Evolutionary conservation across 1,284 basidiomycete species (phyloP).

Genomic region (Dichomitus squalens): DNA sequence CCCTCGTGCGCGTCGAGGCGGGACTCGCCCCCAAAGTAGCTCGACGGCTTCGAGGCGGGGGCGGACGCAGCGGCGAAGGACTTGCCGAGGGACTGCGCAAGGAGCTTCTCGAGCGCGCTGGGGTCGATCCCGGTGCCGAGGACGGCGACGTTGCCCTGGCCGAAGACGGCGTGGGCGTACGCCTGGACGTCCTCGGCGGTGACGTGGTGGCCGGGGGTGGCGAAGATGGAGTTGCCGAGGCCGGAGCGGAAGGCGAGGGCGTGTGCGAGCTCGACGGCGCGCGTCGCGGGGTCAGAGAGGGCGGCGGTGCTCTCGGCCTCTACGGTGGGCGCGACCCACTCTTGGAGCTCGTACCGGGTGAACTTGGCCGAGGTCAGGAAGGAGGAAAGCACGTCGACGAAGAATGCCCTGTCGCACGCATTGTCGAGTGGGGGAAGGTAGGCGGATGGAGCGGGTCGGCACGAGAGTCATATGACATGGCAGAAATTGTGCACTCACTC

Average conservation of each 20-base stretch:
- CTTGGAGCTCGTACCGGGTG: slow-evolving; percentile 83
- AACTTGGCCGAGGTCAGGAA: slow-evolving; percentile 84
- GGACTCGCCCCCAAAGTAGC: slow-evolving; percentile 88
- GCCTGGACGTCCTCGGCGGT: slow-evolving; percentile 71
- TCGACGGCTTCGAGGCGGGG: slow-evolving; percentile 40
- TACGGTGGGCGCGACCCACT: slow-evolving; percentile 82
- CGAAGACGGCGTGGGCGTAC: slow-evolving; percentile 75
- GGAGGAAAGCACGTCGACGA: slow-evolving; percentile 85
- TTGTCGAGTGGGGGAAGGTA: neutral
- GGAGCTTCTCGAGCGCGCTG: slow-evolving; percentile 67
- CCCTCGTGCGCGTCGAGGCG: slow-evolving; percentile 65
- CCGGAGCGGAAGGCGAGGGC: slow-evolving; percentile 88
- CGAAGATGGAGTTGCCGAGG: slow-evolving; percentile 87
- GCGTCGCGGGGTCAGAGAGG: slow-evolving; percentile 60
- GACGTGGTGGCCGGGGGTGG: slow-evolving; percentile 67
- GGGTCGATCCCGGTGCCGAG: slow-evolving; percentile 86
- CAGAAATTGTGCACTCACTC: slow-evolving; percentile 69
- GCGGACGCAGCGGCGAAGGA: slow-evolving; percentile 41
- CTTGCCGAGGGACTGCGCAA: slow-evolving; percentile 68
- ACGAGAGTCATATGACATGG: neutral
- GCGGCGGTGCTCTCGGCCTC: slow-evolving; percentile 71
- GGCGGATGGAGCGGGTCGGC: neutral
- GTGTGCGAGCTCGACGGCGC: slow-evolving; percentile 85
- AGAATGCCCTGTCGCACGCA: slow-evolving; percentile 65
- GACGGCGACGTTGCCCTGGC: slow-evolving; percentile 80